Base-by-base conservation (phyloP, 345 rosid species). In the Clarkia xantiana region DNA sequence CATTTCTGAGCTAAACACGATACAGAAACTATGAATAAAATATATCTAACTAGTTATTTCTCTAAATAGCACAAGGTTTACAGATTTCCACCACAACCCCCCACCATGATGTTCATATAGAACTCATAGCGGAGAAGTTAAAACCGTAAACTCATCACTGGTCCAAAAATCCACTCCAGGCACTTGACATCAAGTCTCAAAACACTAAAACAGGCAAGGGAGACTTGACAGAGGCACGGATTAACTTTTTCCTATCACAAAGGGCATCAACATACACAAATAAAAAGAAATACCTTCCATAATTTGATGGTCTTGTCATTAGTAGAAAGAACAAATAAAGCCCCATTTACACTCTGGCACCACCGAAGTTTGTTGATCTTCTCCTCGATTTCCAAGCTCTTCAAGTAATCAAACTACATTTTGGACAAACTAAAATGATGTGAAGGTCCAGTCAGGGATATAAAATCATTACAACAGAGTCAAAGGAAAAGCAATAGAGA, bases 361-460 rank as follows among this genome's bases (percentile, higher is more conserved):
- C 45, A 42, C 17, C 45, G 9, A 42, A 42, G 14, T 42, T 42
- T 42, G 45, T 42, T 42, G 45, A 42, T 42, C 11, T 42, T 42
- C n/a, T 42, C 45, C 45, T 42, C 45, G 9, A 42, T 89, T 75
- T 89, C 97, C 90, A 89, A 78, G 63, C 97, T 89, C 79, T 82
- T 89, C 52, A 89, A 79, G 67, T 89, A 89, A 64, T 89, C 97
- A 75, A 89, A 89, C 97, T 89, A 78, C 42, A 42, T 20, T 19
- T 29, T 53, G 40, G 63, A 18, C 55, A 59, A 44, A 29, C 44
- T 40, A 11, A 65, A 52, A 60, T 51, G 49, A 58, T 40, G 55
- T 40, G 34, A 45, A 5, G 5, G 15, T 62, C n/a, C 10, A 12
- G 40, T 16, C 16, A 6, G 11, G 13, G 19, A n/a, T 36, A 43